Base-by-base conservation (phyloP, 176 grass and related monocot genomes). In the Carex littledalei region DNA sequence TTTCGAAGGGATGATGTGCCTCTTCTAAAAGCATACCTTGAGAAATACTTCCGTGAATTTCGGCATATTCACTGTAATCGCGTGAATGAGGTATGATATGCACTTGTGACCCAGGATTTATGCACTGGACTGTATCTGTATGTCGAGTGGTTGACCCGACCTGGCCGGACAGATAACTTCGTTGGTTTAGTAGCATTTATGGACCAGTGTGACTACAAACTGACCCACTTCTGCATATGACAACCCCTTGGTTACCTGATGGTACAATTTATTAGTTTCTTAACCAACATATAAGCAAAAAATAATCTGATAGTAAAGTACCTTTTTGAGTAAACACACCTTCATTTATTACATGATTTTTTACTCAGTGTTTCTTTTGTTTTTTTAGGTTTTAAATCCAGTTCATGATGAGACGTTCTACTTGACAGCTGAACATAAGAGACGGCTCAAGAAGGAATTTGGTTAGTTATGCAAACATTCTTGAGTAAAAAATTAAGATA, bases 401-500 rank as follows among this genome's bases (percentile, higher is more conserved):
- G 89, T 97, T 83, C 91, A 94, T 34, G 94, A 97, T 37, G 90
- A 97, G 82, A 67, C 41, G 12, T 97, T 97, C 75, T 97, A 90
- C 75, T 84, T 97, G 63, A 97, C 91, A 1, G 12, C 37, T 8
- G 90, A 94, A 83, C 94, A 97, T 54, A 97, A 94, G 79, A 89
- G 76, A 83, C 90, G 87, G 80, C 90, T 97, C 8, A 94, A 97
- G 90, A 66, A 82, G 67, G 94, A 97, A 89, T 94, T 85, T 81
- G 94, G 94, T 94, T 58, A 82, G 85, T 81, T 74, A 64, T 60
- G 15, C 52, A 72, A 68, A 22, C 3, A 84, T 47, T 61, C 9
- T 17, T 7, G 1, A 53, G 17, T 41, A 8, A 4, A 20, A 76
- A 16, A 14, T 6, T 32, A 1, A 67, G 10, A 13, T 26, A 18